Evolutionary conservation across 345 rosid species (phyloP).

Genomic region (Acer saccharum): DNA sequence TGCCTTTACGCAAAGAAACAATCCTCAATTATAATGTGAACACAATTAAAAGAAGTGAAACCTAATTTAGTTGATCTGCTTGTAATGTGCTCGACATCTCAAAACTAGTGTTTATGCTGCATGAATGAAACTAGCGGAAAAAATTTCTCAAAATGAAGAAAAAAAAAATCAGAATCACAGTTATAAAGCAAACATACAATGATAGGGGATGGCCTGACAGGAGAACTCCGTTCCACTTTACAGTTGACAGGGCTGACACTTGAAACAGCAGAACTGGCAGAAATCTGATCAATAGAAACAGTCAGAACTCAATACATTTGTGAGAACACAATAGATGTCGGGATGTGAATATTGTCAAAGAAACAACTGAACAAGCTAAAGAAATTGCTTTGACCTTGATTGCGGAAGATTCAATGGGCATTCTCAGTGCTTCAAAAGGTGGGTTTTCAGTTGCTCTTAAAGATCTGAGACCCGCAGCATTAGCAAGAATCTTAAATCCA

Average conservation of each 20-base stretch:
- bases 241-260: slow-evolving; percentile 57
- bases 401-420: slow-evolving; percentile 64
- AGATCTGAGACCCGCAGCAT: slow-evolving; percentile 63
- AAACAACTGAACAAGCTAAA: slow-evolving; percentile 17
- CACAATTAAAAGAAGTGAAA: background rate
- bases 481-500: slow-evolving; percentile 92
- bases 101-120: slow-evolving; percentile 5
- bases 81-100: background rate
- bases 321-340: slow-evolving; percentile 14
- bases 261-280: slow-evolving; percentile 55
- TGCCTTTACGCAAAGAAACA: background rate
- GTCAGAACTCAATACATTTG: background rate
- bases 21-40: background rate
- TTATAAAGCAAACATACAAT: slow-evolving; percentile 41
- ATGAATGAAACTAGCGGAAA: background rate
- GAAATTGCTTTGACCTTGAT: slow-evolving; percentile 40
- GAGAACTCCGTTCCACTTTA: slow-evolving; percentile 88
- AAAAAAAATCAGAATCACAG: background rate
- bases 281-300: slow-evolving; percentile 45
- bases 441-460: slow-evolving; percentile 60
- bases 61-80: background rate
- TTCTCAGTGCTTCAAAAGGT: slow-evolving; percentile 64
- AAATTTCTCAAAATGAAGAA: background rate
- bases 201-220: slow-evolving; percentile 66
- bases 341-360: slow-evolving; percentile 14